phyloP scores from a whole-genome alignment of 257 asterid species.

The Solanum clarkiae region DNA sequence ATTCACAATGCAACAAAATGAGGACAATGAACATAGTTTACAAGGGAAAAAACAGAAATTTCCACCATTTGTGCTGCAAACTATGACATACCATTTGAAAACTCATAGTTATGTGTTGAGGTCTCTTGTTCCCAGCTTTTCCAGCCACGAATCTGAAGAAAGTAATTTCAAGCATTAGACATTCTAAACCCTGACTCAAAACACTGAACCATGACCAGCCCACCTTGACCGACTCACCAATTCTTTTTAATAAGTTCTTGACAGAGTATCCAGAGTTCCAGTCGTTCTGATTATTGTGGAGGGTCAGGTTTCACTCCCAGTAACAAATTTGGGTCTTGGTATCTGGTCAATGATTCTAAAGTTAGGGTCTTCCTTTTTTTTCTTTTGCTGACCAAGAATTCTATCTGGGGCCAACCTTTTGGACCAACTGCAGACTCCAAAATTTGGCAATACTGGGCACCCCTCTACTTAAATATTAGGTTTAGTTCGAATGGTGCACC shows the following conservation, averaged over 20 bases:
- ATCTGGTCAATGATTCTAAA: background rate
- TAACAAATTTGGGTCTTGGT: background rate
- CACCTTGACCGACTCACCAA: background rate
- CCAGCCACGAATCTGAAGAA: constrained; percentile 78
- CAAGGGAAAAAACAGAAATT: background rate
- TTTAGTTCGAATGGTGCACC: background rate
- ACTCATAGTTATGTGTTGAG: constrained; percentile 59
- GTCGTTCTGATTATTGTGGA: background rate
- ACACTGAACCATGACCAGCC: background rate
- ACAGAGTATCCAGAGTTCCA: background rate
- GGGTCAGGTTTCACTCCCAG: background rate
- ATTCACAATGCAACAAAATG: background rate
- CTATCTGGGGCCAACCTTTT: background rate
- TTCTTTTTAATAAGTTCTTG: background rate
- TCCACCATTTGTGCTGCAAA: background rate
- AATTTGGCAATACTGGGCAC: background rate
- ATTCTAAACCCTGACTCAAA: background rate
- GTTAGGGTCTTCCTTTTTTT: background rate
- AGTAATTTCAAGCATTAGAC: background rate
- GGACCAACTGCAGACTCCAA: background rate
- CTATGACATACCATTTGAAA: constrained; percentile 51
- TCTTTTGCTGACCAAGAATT: background rate
- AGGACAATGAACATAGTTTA: background rate
- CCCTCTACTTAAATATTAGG: background rate
- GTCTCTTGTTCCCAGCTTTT: constrained; percentile 93